Evolutionary conservation across 495 filamentous ascomycete species (phyloP).

Genomic region (Talaromyces adpressus): DNA sequence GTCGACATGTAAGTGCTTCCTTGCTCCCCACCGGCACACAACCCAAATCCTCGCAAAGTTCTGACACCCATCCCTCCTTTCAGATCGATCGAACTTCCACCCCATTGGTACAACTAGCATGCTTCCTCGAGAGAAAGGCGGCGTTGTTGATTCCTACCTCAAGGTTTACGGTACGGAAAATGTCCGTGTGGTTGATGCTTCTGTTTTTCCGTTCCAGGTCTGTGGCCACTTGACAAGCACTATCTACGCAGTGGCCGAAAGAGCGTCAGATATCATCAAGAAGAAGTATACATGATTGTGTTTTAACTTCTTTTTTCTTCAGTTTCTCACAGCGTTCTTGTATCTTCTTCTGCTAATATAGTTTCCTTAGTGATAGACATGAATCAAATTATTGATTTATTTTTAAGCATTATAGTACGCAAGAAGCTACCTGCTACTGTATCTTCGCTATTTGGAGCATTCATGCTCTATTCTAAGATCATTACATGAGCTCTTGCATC

Average conservation of each 20-base stretch:
- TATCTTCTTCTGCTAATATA: neutral
- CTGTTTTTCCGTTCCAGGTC: constrained; percentile 49
- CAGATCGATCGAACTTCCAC: constrained; percentile 15
- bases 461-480: neutral
- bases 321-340: neutral
- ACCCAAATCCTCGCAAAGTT: neutral
- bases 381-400: neutral
- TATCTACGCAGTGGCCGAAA: constrained; percentile 56
- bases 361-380: neutral
- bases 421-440: neutral
- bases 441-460: neutral
- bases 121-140: constrained; percentile 43
- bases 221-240: constrained; percentile 44
- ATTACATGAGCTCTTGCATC: neutral
- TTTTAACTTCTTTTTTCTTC: neutral
- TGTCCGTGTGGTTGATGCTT: constrained; percentile 48
- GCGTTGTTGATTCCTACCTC: constrained; percentile 35
- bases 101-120: constrained; percentile 37
- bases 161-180: constrained; percentile 41
- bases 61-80: neutral
- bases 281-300: constrained; percentile 1
- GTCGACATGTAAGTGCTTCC: constrained; percentile 19
- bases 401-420: neutral
- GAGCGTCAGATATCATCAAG: constrained; percentile 47
- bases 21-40: neutral